Conservation (phyloP, 2,329 filamentous ascomycete species). For the Ophiosphaerella narmari region DNA sequence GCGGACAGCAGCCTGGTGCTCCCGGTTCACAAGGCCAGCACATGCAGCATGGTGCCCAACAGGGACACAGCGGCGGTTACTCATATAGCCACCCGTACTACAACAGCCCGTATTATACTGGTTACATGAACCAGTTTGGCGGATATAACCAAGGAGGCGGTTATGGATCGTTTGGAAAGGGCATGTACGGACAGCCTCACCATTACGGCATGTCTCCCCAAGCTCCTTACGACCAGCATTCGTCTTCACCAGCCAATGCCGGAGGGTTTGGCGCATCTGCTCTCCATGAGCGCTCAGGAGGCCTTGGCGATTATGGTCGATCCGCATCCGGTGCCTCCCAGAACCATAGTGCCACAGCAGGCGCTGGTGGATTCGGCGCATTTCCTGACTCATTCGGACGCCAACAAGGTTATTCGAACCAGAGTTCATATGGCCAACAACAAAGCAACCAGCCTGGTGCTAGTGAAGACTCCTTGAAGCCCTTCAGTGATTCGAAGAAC, state of each 20-base stretch:
- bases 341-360: conserved; percentile 55
- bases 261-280: conserved; percentile 56
- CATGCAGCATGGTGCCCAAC: conserved; percentile 51
- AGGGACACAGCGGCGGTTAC: conserved; percentile 48
- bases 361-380: conserved; percentile 55
- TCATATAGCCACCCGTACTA: conserved; percentile 64
- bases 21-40: conserved; percentile 53
- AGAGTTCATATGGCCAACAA: conserved; percentile 55
- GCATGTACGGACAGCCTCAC: conserved; percentile 67
- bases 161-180: conserved; percentile 59
- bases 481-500: conserved; percentile 60
- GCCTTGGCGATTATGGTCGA: conserved; percentile 64
- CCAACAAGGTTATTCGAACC: conserved; percentile 60
- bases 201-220: conserved; percentile 63
- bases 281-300: conserved; percentile 55
- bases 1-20: conserved; percentile 57
- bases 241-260: conserved; percentile 66
- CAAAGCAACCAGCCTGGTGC: conserved; percentile 54
- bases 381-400: conserved; percentile 66
- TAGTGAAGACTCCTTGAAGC: conserved; percentile 61
- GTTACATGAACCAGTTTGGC: conserved; percentile 67
- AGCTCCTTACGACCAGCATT: conserved; percentile 65
- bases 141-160: conserved; percentile 56
- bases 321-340: conserved; percentile 63
- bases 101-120: conserved; percentile 64